Percentiles rank a stretch among this genome's conserved stretches.
Evolutionary conservation across 805 yeast genomes (phyloP).

Genomic region (Hanseniaspora hatyaiensis): DNA sequence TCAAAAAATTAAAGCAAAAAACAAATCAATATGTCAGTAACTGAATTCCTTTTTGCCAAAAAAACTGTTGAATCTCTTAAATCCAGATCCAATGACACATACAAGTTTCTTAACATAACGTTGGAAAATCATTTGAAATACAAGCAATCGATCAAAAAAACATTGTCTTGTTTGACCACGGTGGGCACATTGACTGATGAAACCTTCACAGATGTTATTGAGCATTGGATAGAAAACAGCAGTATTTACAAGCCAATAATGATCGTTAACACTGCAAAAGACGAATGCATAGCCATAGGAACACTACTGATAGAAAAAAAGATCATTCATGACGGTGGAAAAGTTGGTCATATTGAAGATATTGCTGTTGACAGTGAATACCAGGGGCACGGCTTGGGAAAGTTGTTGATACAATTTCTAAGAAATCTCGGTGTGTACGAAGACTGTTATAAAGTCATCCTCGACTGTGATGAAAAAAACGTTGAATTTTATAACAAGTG

Average conservation of each 20-base stretch:
- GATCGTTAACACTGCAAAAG: conserved; percentile 39
- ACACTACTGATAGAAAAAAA: conserved; percentile 69
- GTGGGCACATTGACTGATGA: conserved; percentile 59
- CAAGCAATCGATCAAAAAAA: conserved; percentile 1
- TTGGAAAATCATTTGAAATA: conserved; percentile 12
- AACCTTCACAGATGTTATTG: conserved; percentile 41
- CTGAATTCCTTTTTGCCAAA: neutral
- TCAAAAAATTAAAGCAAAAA: neutral
- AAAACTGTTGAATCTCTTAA: neutral
- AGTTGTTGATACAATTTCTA: conserved; percentile 49
- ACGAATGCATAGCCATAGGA: conserved; percentile 69
- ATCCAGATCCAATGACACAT: neutral
- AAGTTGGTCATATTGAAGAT: conserved; percentile 90
- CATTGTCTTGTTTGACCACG: conserved; percentile 55
- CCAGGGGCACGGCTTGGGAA: conserved; percentile 79
- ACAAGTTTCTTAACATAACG: conserved; percentile 6
- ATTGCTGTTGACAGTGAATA: conserved; percentile 64
- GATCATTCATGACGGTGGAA: conserved; percentile 70
- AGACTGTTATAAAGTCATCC: conserved; percentile 79
- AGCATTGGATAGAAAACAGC: conserved; percentile 43
- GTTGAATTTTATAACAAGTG: conserved; percentile 82
- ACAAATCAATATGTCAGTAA: neutral
- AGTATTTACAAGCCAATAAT: conserved; percentile 56
- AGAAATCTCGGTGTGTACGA: conserved; percentile 43
- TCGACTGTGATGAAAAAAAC: conserved; percentile 79